These are phyloP conservation scores for Corymbia calophylla DNA, from an alignment of 441 rosid genomes.

Conservation along the genomic window DNA sequence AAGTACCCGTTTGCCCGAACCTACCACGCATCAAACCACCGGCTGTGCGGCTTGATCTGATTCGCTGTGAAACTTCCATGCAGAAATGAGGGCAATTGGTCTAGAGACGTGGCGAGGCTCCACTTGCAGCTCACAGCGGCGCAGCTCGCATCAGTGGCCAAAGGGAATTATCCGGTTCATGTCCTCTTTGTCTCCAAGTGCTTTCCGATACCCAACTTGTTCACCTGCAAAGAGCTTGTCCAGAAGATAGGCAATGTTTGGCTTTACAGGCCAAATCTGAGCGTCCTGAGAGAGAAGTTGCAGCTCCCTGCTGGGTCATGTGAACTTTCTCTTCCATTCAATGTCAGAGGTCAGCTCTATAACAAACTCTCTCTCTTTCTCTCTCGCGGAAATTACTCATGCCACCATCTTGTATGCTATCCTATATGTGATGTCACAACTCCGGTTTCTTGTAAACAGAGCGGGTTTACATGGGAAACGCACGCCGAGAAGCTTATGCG, in stretches of 20 bases:
- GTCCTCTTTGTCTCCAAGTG: conserved; percentile 50
- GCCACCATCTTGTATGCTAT: background rate
- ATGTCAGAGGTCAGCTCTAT: conserved; percentile 47
- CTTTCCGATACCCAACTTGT: conserved; percentile 71
- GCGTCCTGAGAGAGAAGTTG: conserved; percentile 58
- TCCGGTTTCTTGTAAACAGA: conserved; percentile 22
- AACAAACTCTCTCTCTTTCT: background rate
- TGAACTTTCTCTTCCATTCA: conserved; percentile 82
- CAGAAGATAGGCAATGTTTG: conserved; percentile 48
- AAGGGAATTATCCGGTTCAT: conserved; percentile 59
- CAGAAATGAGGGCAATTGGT: conserved; percentile 71
- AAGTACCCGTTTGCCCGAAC: conserved; percentile 67
- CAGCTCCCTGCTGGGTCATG: conserved; percentile 84
- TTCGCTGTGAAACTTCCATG: conserved; percentile 85
- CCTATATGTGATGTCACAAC: background rate
- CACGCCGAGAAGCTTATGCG: conserved; percentile 79
- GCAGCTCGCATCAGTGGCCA: conserved; percentile 50
- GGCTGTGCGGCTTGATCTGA: conserved; percentile 50
- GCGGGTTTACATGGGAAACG: conserved; percentile 40
- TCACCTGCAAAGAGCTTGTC: conserved; percentile 69
- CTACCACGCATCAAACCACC: conserved; percentile 57
- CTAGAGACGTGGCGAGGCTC: conserved; percentile 74
- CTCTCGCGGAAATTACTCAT: background rate
- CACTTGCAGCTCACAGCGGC: conserved; percentile 85
- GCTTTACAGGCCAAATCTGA: conserved; percentile 61